Percentiles rank a stretch among this genome's conserved stretches.
phyloP scores from a whole-genome alignment of 805 yeast species.

The Candida argentea region DNA sequence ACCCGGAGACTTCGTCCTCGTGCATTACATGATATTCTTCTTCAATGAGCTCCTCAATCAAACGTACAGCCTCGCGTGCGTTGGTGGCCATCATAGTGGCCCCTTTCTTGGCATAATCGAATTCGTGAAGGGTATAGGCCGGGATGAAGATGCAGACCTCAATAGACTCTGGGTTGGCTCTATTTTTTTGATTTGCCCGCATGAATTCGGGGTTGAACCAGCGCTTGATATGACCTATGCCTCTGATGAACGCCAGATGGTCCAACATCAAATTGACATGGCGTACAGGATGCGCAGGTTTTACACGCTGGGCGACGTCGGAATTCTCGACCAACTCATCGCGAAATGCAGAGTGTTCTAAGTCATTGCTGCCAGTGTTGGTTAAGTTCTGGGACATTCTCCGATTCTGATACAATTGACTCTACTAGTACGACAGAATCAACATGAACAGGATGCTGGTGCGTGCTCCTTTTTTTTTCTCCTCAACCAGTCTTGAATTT shows the following conservation, averaged over 20 bases:
- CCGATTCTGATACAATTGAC: no score
- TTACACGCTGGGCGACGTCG: no score
- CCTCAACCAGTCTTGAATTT: no score
- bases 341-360: no score
- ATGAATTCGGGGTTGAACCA: conserved; percentile 42
- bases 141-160: conserved; percentile 39
- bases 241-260: conserved; percentile 59
- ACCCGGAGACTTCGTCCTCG: conserved; percentile 4
- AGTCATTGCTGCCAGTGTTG: no score
- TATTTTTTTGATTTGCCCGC: conserved; percentile 11
- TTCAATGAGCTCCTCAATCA: conserved; percentile 41
- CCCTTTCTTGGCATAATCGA: conserved; percentile 26
- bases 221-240: conserved; percentile 54
- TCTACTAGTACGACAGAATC: no score
- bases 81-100: conserved; percentile 47
- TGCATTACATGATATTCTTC: conserved; percentile 6
- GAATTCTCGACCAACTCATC: no score
- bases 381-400: no score
- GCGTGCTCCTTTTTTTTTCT: no score
- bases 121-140: conserved; percentile 26
- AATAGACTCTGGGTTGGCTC: conserved; percentile 9
- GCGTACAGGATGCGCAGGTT: no score
- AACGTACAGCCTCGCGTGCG: conserved; percentile 54
- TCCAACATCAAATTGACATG: conserved; percentile 53
- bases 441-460: no score